Evolutionary conservation across 2,329 filamentous ascomycete species (phyloP).

Genomic region (Macrophomina phaseolina): DNA sequence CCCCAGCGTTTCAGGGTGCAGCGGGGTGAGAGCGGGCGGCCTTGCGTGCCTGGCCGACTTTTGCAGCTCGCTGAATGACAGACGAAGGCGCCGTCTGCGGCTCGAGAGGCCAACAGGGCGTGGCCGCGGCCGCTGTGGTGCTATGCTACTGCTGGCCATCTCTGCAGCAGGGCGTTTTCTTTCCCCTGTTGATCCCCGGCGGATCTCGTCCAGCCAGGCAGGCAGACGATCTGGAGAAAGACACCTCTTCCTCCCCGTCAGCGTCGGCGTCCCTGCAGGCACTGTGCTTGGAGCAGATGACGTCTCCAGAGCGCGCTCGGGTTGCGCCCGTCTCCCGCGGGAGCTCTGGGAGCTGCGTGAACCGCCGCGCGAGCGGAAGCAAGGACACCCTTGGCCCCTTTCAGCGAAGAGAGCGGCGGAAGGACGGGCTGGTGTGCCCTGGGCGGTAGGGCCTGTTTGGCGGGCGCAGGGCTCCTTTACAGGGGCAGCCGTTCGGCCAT

Average conservation of each 20-base stretch:
- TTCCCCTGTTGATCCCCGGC: conserved; percentile 23
- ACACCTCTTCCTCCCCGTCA: neutral
- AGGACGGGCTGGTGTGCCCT: neutral
- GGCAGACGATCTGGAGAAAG: conserved; percentile 17
- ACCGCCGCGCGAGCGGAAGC: neutral
- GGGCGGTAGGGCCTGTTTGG: neutral
- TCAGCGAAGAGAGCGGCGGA: neutral
- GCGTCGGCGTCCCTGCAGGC: conserved; percentile 9
- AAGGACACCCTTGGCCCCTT: conserved; percentile 6
- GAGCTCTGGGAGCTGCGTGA: conserved; percentile 4
- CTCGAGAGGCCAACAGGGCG: neutral
- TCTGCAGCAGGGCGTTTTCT: neutral
- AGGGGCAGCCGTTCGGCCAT: neutral
- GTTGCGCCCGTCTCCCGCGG: neutral
- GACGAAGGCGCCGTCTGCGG: neutral
- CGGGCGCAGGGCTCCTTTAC: conserved; percentile 15
- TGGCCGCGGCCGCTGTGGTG: neutral
- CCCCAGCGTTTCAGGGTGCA: neutral
- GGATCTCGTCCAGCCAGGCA: conserved; percentile 8
- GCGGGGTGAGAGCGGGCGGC: neutral
- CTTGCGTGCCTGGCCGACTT: neutral
- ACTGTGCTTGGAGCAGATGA: neutral
- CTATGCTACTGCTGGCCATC: neutral
- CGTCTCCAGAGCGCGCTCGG: too few relatives aligned
- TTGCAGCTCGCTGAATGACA: too few relatives aligned